phyloP scores from a whole-genome alignment of 208 protist genomes.

The Crithidia fasciculata region DNA sequence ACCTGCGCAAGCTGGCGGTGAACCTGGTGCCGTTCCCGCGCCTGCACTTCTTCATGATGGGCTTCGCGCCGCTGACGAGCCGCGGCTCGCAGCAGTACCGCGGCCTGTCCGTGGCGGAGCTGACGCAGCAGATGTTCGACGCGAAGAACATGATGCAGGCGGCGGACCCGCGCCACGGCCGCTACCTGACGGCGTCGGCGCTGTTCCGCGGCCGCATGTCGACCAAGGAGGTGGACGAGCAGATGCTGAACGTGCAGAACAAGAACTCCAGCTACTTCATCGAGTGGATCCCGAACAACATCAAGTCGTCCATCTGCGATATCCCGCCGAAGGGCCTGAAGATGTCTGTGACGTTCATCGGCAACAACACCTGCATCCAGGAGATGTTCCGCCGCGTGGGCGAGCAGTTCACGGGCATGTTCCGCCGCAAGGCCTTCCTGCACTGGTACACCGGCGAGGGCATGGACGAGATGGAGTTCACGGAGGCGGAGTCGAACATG shows the following conservation, averaged over 20 bases:
- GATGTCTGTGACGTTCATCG: too few species aligned
- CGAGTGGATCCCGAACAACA: too few species aligned
- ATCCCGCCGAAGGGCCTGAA: too few species aligned
- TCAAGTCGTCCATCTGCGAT: too few species aligned
- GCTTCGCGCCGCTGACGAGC: slow-evolving; percentile 96
- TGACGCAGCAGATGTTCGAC: slow-evolving; percentile 97
- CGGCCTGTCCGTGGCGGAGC: slow-evolving; percentile 74
- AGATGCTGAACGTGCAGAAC: too few species aligned
- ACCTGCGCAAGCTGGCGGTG: slow-evolving; percentile 97
- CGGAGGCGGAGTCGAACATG: slow-evolving; percentile 94
- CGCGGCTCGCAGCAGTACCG: slow-evolving; percentile 88
- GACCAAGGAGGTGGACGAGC: slow-evolving; percentile 74
- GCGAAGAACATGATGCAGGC: slow-evolving; percentile 98
- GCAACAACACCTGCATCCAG: too few species aligned
- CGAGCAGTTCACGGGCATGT: too few species aligned
- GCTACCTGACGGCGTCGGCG: slow-evolving; percentile 79
- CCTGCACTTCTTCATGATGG: slow-evolving; percentile 99
- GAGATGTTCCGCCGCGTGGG: too few species aligned
- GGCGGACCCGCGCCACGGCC: slow-evolving; percentile 47
- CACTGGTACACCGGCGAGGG: not conserved
- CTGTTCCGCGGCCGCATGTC: slow-evolving; percentile 94
- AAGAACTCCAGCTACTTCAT: too few species aligned
- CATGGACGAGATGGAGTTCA: slow-evolving; percentile 49
- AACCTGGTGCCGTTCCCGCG: slow-evolving; percentile 99
- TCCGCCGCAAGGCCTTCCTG: too few species aligned